These are phyloP conservation scores for Xylaria sp. DNA, from an alignment of 2,329 filamentous ascomycete genomes.

Conservation along the genomic window DNA sequence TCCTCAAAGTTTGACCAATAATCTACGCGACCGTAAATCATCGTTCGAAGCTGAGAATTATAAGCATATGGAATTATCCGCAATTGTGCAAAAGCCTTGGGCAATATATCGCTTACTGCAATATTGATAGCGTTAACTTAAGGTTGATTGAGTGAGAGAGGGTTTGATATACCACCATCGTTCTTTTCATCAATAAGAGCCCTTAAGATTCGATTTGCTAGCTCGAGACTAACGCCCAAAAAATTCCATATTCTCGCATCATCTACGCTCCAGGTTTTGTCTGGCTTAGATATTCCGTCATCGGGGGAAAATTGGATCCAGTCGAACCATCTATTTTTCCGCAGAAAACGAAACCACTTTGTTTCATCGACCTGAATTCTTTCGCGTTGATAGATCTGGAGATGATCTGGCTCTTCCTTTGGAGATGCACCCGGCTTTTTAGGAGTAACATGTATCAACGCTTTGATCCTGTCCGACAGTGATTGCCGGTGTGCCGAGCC, in stretches of 20 bases:
- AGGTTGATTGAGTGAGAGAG: neutral
- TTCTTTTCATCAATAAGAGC: neutral
- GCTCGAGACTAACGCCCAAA: neutral
- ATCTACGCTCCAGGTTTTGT: neutral
- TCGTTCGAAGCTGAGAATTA: neutral
- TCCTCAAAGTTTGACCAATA: constrained; percentile 8
- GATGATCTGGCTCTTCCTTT: neutral
- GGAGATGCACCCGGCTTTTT: too few relatives aligned
- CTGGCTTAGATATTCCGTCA: neutral
- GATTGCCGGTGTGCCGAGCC: too few relatives aligned
- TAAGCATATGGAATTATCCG: neutral
- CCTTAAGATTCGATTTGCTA: neutral
- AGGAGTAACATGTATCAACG: too few relatives aligned
- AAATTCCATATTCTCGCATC: neutral
- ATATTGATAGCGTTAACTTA: neutral
- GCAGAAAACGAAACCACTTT: neutral
- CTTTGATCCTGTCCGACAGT: too few relatives aligned
- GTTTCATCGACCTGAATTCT: neutral
- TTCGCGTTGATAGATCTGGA: neutral
- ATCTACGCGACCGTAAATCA: constrained; percentile 2
- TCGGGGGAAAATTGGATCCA: neutral
- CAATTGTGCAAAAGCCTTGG: too few relatives aligned
- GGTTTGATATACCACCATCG: neutral
- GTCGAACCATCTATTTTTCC: constrained; percentile 3
- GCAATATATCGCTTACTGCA: neutral